A percentile compares a stretch with the other conserved stretches of the same genome.
These are phyloP conservation scores for Calonectria naviculata DNA, from an alignment of 2,329 filamentous ascomycete genomes.

Conservation along the genomic window DNA sequence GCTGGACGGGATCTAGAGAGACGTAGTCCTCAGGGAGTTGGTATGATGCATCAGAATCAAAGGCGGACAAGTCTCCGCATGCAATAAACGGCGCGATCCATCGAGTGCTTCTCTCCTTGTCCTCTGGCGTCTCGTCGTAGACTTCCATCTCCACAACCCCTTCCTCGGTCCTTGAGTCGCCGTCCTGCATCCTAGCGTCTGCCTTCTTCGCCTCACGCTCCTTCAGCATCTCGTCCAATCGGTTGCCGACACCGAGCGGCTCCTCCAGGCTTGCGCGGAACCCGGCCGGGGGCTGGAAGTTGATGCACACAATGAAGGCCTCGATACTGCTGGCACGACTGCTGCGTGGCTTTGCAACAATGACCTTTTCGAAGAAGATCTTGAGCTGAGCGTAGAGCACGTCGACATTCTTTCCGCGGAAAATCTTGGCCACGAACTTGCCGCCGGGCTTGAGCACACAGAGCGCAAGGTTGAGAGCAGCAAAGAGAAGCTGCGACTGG, in stretches of 20 bases:
- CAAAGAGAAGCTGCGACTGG: constrained; percentile 94
- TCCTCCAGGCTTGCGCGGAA: constrained; percentile 82
- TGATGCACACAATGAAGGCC: constrained; percentile 94
- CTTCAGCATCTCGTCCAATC: constrained; percentile 62
- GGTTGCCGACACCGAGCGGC: constrained; percentile 74
- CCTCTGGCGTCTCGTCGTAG: constrained; percentile 55
- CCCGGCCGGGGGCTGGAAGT: constrained; percentile 82
- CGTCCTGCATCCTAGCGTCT: constrained; percentile 59
- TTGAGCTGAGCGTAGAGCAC: constrained; percentile 94
- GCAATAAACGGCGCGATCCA: constrained; percentile 98
- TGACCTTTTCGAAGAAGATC: constrained; percentile 85
- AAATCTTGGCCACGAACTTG: constrained; percentile 98
- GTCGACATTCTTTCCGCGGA: constrained; percentile 94
- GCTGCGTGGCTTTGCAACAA: constrained; percentile 92
- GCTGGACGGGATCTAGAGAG: constrained; percentile 91
- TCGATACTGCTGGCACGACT: constrained; percentile 97
- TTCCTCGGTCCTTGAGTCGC: constrained; percentile 41
- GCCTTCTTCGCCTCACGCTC: constrained; percentile 54
- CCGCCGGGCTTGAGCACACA: constrained; percentile 93
- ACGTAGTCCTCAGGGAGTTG: constrained; percentile 87
- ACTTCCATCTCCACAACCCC: constrained; percentile 60
- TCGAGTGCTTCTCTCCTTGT: constrained; percentile 56
- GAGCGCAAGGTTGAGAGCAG: constrained; percentile 91
- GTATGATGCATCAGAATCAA: constrained; percentile 96
- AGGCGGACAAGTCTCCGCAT: constrained; percentile 95